A percentile compares a stretch with the other conserved stretches of the same genome.
Evolutionary conservation across 2,329 filamentous ascomycete species (phyloP).

Genomic region (Xylariaceae sp.): DNA sequence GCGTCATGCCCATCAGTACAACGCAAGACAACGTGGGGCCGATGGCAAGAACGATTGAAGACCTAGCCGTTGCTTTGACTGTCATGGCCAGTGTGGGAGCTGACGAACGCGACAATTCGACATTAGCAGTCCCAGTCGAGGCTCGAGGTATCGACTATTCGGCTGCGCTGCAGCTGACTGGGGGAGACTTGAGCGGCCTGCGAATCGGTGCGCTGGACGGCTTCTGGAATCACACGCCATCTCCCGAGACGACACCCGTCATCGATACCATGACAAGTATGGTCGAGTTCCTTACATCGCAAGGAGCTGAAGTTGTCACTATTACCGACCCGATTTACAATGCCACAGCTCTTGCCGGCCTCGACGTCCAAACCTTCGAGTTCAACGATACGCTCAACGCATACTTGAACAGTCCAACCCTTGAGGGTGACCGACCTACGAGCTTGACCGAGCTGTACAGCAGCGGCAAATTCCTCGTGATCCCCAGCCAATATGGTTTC

Average conservation of each 20-base stretch:
- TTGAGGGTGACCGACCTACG: slow-evolving; percentile 37
- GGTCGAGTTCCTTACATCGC: slow-evolving; percentile 37
- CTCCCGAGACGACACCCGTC: slow-evolving; percentile 47
- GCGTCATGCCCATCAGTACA: slow-evolving; percentile 51
- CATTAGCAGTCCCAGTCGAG: slow-evolving; percentile 40
- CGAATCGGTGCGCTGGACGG: slow-evolving; percentile 37
- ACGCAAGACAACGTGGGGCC: slow-evolving; percentile 55
- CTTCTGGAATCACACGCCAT: slow-evolving; percentile 52
- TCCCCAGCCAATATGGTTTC: slow-evolving; percentile 54
- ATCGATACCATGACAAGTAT: slow-evolving; percentile 47
- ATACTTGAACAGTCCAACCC: slow-evolving; percentile 46
- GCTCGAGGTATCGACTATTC: slow-evolving; percentile 42
- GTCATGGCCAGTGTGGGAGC: slow-evolving; percentile 50
- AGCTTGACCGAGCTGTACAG: slow-evolving; percentile 47
- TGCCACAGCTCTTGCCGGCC: slow-evolving; percentile 41
- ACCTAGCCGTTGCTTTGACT: slow-evolving; percentile 45
- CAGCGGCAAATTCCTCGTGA: slow-evolving; percentile 51
- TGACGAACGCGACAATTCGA: slow-evolving; percentile 48
- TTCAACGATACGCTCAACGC: slow-evolving; percentile 50
- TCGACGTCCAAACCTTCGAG: slow-evolving; percentile 60
- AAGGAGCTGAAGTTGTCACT: slow-evolving; percentile 47
- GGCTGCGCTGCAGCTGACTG: slow-evolving; percentile 25
- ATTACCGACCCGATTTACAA: slow-evolving; percentile 49
- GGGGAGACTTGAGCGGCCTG: slow-evolving; percentile 21
- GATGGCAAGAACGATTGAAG: slow-evolving; percentile 46